These are phyloP conservation scores for Barbatosphaeria neglecta DNA, from an alignment of 495 filamentous ascomycete species.

Conservation along the genomic window DNA sequence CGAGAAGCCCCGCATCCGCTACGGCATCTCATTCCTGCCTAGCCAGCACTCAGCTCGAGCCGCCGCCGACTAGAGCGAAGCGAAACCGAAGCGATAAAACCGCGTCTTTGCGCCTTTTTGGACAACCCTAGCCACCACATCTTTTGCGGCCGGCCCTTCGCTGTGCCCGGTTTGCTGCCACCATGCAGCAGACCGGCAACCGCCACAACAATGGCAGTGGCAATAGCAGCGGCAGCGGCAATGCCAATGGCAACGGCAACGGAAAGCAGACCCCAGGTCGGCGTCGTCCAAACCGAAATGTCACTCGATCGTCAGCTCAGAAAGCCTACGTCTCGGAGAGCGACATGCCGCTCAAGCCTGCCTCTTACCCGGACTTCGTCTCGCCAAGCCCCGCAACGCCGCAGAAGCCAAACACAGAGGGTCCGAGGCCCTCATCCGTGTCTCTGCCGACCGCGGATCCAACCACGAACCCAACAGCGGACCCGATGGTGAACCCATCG, in stretches of 20 bases:
- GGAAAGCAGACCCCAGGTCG: constrained; percentile 26
- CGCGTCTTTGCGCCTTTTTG: no score
- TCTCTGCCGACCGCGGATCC: constrained; percentile 22
- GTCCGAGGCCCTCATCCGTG: constrained; percentile 13
- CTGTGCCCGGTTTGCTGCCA: background rate
- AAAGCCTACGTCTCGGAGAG: constrained; percentile 39
- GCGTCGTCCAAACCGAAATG: constrained; percentile 24
- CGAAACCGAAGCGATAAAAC: no score
- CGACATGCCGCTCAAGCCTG: constrained; percentile 21
- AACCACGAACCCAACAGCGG: no score
- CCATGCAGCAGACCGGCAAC: background rate
- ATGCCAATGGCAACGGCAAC: constrained; percentile 6
- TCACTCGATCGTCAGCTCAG: constrained; percentile 18
- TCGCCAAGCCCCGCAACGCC: constrained; percentile 24
- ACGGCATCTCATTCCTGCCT: no score
- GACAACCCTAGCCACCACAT: no score
- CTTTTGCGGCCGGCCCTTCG: background rate
- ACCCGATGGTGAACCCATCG: no score
- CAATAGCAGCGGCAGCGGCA: constrained; percentile 6
- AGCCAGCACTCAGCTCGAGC: no score
- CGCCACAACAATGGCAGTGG: background rate
- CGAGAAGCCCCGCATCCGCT: no score
- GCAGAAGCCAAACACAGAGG: constrained; percentile 14
- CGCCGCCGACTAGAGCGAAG: no score
- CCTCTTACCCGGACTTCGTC: constrained; percentile 11